These are phyloP conservation scores for Scedosporium boydii DNA, from an alignment of 2,329 filamentous ascomycete genomes.

Conservation along the genomic window DNA sequence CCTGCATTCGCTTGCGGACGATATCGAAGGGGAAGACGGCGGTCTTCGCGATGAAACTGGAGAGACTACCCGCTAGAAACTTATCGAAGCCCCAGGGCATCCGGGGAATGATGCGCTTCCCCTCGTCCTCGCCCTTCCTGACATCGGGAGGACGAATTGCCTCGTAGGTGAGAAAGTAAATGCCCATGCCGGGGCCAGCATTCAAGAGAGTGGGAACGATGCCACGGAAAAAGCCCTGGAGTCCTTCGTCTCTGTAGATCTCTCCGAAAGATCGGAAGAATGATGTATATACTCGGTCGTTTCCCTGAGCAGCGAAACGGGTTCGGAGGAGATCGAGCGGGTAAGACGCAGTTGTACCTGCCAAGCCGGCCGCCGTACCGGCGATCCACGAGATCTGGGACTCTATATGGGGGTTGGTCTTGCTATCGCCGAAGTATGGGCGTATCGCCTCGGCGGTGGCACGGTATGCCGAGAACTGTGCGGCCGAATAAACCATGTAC, in stretches of 20 bases:
- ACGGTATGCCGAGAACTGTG: constrained; percentile 87
- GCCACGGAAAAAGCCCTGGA: constrained; percentile 77
- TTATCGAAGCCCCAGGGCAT: constrained; percentile 71
- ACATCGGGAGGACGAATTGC: constrained; percentile 45
- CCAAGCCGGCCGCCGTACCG: constrained; percentile 72
- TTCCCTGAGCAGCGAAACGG: constrained; percentile 91
- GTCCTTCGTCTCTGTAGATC: constrained; percentile 68
- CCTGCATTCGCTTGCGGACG: constrained; percentile 85
- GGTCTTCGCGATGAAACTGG: constrained; percentile 77
- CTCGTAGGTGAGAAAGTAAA: constrained; percentile 92
- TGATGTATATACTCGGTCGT: constrained; percentile 65
- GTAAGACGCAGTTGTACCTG: constrained; percentile 78
- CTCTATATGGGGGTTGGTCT: constrained; percentile 57
- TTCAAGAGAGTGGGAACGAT: constrained; percentile 72
- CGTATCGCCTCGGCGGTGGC: constrained; percentile 60
- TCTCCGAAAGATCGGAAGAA: constrained; percentile 59
- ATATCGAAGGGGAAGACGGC: constrained; percentile 88
- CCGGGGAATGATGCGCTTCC: not conserved
- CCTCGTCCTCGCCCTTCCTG: constrained; percentile 4
- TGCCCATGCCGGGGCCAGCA: constrained; percentile 92
- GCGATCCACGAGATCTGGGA: constrained; percentile 79
- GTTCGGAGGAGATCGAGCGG: constrained; percentile 89
- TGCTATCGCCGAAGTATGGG: constrained; percentile 28
- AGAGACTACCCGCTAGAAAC: constrained; percentile 70
- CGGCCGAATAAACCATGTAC: constrained; percentile 82